These are phyloP conservation scores for Solanum etuberosum DNA, from an alignment of 257 asterid species.

Conservation along the genomic window DNA sequence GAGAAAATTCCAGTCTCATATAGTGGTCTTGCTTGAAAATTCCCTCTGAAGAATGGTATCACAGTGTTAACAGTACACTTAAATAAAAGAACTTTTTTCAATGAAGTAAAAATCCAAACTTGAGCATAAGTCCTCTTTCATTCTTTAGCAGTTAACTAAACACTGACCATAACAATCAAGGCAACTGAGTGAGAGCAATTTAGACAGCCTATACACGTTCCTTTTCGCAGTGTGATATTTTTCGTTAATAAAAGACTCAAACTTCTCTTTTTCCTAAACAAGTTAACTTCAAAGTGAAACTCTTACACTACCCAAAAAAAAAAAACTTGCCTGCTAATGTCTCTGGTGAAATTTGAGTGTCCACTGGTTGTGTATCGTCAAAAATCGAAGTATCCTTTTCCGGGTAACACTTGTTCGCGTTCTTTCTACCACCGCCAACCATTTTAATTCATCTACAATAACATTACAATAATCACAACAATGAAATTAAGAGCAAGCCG, in stretches of 20 bases:
- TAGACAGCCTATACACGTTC: not conserved
- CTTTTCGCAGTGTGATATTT: not conserved
- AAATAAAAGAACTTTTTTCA: not conserved
- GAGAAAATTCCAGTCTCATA: not conserved
- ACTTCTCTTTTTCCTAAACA: not conserved
- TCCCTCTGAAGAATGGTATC: not conserved
- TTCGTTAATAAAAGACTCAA: not conserved
- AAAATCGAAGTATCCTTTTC: conserved; percentile 10
- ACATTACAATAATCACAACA: not conserved
- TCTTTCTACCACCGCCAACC: conserved; percentile 19
- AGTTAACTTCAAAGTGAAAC: not conserved
- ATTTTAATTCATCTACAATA: conserved; percentile 27
- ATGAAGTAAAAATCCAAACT: not conserved
- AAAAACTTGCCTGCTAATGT: conserved; percentile 17
- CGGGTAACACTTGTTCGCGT: conserved; percentile 1
- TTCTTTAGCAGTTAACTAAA: not conserved
- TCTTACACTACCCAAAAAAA: not conserved
- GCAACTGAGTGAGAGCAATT: not conserved
- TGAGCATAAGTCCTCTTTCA: not conserved
- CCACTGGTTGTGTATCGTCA: conserved; percentile 32
- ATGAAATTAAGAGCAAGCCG: not conserved
- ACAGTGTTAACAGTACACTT: not conserved
- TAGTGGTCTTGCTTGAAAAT: not conserved
- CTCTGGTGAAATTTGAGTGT: conserved; percentile 20
- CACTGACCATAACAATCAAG: not conserved